A percentile compares a stretch with the other conserved stretches of the same genome.
phyloP scores from a whole-genome alignment of 495 filamentous ascomycete species.

The Hypoxylon fragiforme region DNA sequence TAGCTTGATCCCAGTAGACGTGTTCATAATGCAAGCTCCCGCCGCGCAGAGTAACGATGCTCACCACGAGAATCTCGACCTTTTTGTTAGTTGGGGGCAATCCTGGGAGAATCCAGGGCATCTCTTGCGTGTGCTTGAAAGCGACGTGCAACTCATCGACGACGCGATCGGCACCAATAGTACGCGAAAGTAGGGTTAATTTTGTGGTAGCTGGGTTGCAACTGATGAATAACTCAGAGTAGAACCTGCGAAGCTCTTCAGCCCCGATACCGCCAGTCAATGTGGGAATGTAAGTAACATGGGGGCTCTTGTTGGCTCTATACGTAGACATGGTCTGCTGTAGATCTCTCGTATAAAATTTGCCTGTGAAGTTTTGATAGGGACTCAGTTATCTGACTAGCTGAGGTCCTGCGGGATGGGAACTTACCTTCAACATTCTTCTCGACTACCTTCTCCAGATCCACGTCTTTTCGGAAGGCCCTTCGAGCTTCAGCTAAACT shows the following conservation, averaged over 20 bases:
- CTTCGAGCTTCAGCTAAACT: constrained; percentile 49
- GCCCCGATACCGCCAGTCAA: constrained; percentile 68
- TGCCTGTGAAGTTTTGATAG: constrained; percentile 39
- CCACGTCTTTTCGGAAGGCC: constrained; percentile 61
- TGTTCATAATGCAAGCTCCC: constrained; percentile 69
- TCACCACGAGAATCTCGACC: constrained; percentile 38
- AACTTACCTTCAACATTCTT: constrained; percentile 59
- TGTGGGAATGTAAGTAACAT: constrained; percentile 52
- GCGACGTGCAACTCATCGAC: constrained; percentile 50
- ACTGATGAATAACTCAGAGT: constrained; percentile 66
- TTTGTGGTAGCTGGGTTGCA: constrained; percentile 62
- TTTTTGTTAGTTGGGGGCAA: constrained; percentile 60
- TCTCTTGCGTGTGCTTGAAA: constrained; percentile 67
- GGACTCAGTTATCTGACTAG: too few species aligned
- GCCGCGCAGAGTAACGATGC: constrained; percentile 59
- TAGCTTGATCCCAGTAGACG: constrained; percentile 80
- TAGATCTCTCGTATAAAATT: constrained; percentile 52
- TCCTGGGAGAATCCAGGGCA: constrained; percentile 75
- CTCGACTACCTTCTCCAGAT: constrained; percentile 63
- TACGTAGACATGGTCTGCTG: constrained; percentile 58
- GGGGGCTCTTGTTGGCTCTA: constrained; percentile 51
- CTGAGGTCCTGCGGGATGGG: too few species aligned
- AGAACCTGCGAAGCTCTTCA: constrained; percentile 68
- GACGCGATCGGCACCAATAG: constrained; percentile 49
- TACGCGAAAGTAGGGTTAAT: constrained; percentile 67